These are phyloP conservation scores for Fonsecaea multimorphosa DNA, from an alignment of 2,329 filamentous ascomycete species.

Conservation along the genomic window DNA sequence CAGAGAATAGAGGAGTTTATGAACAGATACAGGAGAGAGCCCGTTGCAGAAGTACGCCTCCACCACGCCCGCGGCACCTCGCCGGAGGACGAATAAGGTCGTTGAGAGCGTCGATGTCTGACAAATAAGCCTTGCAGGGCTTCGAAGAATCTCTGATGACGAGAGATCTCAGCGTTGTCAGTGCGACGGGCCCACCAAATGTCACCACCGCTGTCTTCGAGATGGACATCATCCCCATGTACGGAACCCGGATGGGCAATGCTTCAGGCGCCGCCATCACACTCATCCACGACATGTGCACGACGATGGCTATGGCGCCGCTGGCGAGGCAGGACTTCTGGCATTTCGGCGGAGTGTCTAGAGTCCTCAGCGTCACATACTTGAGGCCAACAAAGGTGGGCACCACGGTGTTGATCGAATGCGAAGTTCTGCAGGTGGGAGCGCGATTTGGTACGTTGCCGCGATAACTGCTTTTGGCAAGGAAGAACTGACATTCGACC, in stretches of 20 bases:
- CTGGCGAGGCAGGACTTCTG: constrained; percentile 28
- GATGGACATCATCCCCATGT: constrained; percentile 26
- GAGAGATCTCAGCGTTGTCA: constrained; percentile 23
- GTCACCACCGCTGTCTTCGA: constrained; percentile 27
- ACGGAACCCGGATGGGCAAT: constrained; percentile 29
- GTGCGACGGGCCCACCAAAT: constrained; percentile 14
- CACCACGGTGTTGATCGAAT: constrained; percentile 24
- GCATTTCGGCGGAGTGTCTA: constrained; percentile 27
- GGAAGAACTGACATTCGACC: background rate
- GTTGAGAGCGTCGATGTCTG: background rate
- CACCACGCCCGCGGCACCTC: too few relatives aligned
- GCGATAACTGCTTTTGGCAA: background rate
- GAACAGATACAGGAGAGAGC: constrained; percentile 19
- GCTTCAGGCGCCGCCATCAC: constrained; percentile 27
- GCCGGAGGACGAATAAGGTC: background rate
- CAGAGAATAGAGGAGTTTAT: constrained; percentile 34
- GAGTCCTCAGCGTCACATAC: constrained; percentile 28
- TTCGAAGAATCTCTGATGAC: constrained; percentile 31
- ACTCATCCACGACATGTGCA: constrained; percentile 30
- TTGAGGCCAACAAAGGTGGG: constrained; percentile 24
- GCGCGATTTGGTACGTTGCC: constrained; percentile 11
- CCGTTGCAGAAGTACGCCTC: constrained; percentile 6
- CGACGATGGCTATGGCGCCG: constrained; percentile 27
- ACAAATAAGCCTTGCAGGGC: constrained; percentile 9
- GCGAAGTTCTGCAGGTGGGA: constrained; percentile 26